Conservation (phyloP, 352 stramenopile species). For the Peronosclerospora sorghi region DNA sequence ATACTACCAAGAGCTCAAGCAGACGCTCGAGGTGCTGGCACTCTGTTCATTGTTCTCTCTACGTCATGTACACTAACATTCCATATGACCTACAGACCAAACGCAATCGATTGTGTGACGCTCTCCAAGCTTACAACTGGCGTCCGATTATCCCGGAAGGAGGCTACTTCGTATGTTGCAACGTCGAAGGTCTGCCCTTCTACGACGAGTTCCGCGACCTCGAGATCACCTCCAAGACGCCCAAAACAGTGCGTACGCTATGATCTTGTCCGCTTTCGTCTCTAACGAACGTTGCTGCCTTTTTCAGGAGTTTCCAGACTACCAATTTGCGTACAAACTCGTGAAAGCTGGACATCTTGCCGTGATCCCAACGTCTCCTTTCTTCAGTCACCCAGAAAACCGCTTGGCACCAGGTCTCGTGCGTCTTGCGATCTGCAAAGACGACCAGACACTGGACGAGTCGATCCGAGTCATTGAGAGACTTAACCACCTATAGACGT, state of each 20-base stretch:
- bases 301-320: constrained; percentile 67
- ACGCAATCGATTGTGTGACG: constrained; percentile 73
- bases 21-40: constrained; percentile 43
- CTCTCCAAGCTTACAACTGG: constrained; percentile 75
- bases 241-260: constrained; percentile 35
- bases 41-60: too few relatives aligned
- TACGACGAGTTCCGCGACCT: constrained; percentile 65
- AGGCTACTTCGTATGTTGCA: constrained; percentile 92
- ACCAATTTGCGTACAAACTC: constrained; percentile 85
- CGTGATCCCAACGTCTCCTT: constrained; percentile 89
- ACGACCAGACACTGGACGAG: constrained; percentile 87
- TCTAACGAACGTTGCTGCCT: constrained; percentile 1
- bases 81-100: constrained; percentile 42
- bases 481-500: constrained; percentile 23
- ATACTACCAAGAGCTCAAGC: constrained; percentile 66
- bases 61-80: constrained; percentile 24
- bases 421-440: constrained; percentile 95
- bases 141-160: constrained; percentile 87
- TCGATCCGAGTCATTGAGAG: constrained; percentile 72
- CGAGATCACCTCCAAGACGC: constrained; percentile 33
- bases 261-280: constrained; percentile 1
- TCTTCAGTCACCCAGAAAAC: constrained; percentile 84
- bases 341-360: constrained; percentile 86
- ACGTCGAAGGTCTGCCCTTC: constrained; percentile 54
- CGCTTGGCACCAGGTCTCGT: constrained; percentile 63